Percentiles rank a stretch among this genome's conserved stretches.
Conservation (phyloP, 768 basidiomycete species). For the Hygrophorus russula region DNA sequence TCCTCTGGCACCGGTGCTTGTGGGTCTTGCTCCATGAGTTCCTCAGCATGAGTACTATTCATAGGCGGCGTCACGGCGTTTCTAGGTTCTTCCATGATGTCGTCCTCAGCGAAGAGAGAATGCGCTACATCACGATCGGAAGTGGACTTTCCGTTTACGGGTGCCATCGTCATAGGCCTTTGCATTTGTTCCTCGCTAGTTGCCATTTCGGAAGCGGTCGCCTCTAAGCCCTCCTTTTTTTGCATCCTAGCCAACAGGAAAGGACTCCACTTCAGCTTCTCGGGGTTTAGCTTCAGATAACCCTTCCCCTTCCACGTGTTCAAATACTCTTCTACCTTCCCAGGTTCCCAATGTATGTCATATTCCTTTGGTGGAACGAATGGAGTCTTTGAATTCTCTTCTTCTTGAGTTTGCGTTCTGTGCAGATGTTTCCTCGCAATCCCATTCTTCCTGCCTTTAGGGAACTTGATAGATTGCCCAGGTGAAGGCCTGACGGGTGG, state of each 20-base stretch:
- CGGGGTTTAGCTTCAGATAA: conserved; percentile 64
- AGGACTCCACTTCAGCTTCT: conserved; percentile 90
- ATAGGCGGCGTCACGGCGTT: background rate
- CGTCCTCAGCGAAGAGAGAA: background rate
- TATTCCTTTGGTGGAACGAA: conserved; percentile 63
- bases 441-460: conserved; percentile 57
- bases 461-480: conserved; percentile 68
- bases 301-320: conserved; percentile 67
- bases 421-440: conserved; percentile 55
- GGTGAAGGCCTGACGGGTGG: conserved; percentile 54
- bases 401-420: conserved; percentile 40
- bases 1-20: background rate
- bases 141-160: conserved; percentile 2
- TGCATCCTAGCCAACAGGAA: conserved; percentile 55
- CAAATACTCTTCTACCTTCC: conserved; percentile 54
- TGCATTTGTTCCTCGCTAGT: background rate
- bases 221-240: conserved; percentile 14
- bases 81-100: background rate
- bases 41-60: background rate
- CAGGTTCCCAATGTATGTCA: conserved; percentile 62
- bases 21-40: background rate
- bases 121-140: background rate
- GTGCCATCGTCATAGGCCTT: background rate
- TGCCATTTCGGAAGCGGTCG: background rate
- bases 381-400: conserved; percentile 31